Evolutionary conservation across 2,329 filamentous ascomycete species (phyloP), one percentile per base, ranked within the genome.

Genomic region (Dactylonectria estremocensis): DNA sequence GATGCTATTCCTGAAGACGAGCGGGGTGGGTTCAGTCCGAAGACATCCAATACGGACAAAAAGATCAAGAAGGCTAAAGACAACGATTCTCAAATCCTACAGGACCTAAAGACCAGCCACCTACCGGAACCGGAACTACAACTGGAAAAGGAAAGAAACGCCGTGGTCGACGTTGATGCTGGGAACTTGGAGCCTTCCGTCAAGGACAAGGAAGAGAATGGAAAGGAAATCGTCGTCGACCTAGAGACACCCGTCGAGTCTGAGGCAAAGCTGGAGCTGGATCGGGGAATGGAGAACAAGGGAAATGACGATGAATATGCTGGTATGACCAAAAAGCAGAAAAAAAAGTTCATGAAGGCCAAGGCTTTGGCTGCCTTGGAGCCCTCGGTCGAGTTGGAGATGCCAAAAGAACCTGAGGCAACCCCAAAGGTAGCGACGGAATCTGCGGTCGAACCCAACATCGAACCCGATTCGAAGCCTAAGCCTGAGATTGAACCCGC

Each of bases 31-130:
- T 75, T 74, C 57, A 75, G 70, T 72, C 71, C 70, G 48, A 76
- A 75, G 65, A 69, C 67, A 64, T 74, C 76, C 59, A 74, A 79
- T 43, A 43, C 40, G 66, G 75, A 78, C 65, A 79, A 80, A 66
- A 77, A 77, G 64, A 77, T 80, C 66, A 80, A 80, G 61, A 77
- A 76, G 69, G 70, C 77, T 77, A 78, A 80, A 73, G 70, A 77
- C 69, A 68, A 69, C 67, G 76, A 75, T 71, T 71, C 70, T 76
- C 67, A 75, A 70, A 67, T 69, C 65, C 68, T 72, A 69, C 75
- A 79, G 73, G 74, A 78, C 71, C 68, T 74, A 66, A 67, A 79
- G 65, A 72, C 65, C 60, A 69, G 64, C 24, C 65, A 63, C 65
- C 68, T 66, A 69, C 64, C 71, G 68, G 70, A 76, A 67, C 69